Percentiles rank a stretch among this genome's conserved stretches.
phyloP scores from a whole-genome alignment of 805 yeast genomes.

The Candida dajiaensis region DNA sequence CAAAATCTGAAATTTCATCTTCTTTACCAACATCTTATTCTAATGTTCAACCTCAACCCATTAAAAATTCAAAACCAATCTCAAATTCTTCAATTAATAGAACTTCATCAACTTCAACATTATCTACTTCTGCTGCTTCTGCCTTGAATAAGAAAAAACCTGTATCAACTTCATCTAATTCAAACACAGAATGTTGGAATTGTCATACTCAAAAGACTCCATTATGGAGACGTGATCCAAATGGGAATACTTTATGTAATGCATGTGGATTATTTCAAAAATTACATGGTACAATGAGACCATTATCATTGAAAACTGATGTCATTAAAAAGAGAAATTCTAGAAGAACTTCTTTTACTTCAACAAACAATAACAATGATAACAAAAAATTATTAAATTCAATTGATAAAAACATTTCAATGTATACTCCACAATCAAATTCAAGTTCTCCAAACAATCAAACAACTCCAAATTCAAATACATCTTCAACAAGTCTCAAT shows the following conservation, averaged over 20 bases:
- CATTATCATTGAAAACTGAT: slow-evolving; percentile 83
- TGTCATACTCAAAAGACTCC: slow-evolving; percentile 91
- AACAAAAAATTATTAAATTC: slow-evolving; percentile 11
- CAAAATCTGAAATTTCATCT: background rate
- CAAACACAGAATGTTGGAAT: slow-evolving; percentile 58
- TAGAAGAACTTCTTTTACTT: slow-evolving; percentile 21
- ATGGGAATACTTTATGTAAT: slow-evolving; percentile 87
- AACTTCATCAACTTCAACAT: slow-evolving; percentile 10
- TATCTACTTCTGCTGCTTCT: slow-evolving; percentile 18
- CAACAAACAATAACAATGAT: slow-evolving; percentile 8
- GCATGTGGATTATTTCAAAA: slow-evolving; percentile 93
- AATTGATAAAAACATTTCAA: slow-evolving; percentile 19
- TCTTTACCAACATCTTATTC: background rate
- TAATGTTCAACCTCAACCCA: slow-evolving; percentile 6
- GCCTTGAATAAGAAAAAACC: slow-evolving; percentile 20
- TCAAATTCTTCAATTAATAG: slow-evolving; percentile 3
- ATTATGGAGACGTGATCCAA: slow-evolving; percentile 86
- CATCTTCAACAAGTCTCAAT: background rate
- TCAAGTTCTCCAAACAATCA: slow-evolving; percentile 15
- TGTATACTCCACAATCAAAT: slow-evolving; percentile 20
- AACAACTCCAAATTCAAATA: slow-evolving; percentile 3
- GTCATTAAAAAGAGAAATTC: slow-evolving; percentile 73
- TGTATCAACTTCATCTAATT: slow-evolving; percentile 9
- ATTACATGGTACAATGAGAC: slow-evolving; percentile 88
- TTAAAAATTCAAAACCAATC: slow-evolving; percentile 5